Conservation (phyloP, 1,284 basidiomycete species). For the Ganoderma sinense region DNA sequence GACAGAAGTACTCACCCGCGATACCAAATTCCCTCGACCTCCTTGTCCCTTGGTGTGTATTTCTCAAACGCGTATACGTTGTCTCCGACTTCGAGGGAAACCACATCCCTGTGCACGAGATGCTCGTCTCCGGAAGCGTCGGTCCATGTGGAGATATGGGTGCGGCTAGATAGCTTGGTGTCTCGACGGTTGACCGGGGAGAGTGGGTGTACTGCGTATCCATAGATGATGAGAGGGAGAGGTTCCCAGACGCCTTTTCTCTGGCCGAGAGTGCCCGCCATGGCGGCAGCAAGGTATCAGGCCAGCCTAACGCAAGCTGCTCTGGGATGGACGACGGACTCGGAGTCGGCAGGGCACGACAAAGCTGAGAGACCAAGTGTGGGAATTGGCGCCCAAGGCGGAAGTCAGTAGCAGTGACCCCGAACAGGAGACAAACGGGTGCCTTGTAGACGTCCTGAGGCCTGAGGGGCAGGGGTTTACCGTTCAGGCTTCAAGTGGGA, state of each 20-base stretch:
- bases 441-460: not conserved
- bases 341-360: slow-evolving; percentile 3
- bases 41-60: slow-evolving; percentile 77
- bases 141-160: slow-evolving; percentile 72
- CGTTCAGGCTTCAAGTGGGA: not conserved
- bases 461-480: not conserved
- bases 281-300: slow-evolving; percentile 22
- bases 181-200: slow-evolving; percentile 72
- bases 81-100: slow-evolving; percentile 88
- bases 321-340: slow-evolving; percentile 6
- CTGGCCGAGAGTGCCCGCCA: slow-evolving; percentile 29
- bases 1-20: slow-evolving; percentile 73
- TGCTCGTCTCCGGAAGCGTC: slow-evolving; percentile 74
- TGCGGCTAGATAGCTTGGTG: slow-evolving; percentile 68
- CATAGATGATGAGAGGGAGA: slow-evolving; percentile 81
- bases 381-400: slow-evolving; percentile 8
- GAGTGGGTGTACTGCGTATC: slow-evolving; percentile 83
- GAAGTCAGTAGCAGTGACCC: not conserved
- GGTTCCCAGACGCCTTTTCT: slow-evolving; percentile 75
- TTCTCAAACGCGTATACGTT: slow-evolving; percentile 97
- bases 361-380: slow-evolving; percentile 5
- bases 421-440: not conserved
- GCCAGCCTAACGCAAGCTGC: slow-evolving; percentile 9
- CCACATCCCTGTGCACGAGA: slow-evolving; percentile 75
- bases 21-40: slow-evolving; percentile 86